These are phyloP conservation scores for Candida sp. DNA, from an alignment of 1,139 yeast genomes.

Conservation along the genomic window DNA sequence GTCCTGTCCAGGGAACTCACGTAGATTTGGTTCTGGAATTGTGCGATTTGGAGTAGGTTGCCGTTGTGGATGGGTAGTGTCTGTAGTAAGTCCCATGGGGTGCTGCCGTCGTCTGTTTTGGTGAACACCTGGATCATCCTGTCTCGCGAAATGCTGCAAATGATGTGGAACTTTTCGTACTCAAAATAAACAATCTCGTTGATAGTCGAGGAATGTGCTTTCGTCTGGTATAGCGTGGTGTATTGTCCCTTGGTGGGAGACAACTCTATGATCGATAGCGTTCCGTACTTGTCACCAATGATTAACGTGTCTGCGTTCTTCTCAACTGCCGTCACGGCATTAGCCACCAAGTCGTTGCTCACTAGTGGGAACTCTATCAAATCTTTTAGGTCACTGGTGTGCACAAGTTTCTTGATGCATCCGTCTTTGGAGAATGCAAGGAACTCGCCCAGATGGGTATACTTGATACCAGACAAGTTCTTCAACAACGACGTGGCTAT, in stretches of 20 bases:
- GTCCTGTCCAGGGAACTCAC: constrained; percentile 67
- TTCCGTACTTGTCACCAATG: constrained; percentile 55
- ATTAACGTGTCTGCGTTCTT: constrained; percentile 25
- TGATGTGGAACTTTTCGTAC: constrained; percentile 24
- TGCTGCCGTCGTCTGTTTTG: constrained; percentile 11
- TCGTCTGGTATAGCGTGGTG: constrained; percentile 22
- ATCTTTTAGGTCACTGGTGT: constrained; percentile 14
- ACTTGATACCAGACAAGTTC: constrained; percentile 40
- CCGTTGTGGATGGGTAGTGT: constrained; percentile 64
- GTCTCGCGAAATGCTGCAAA: constrained; percentile 59
- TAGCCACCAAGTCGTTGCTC: constrained; percentile 28
- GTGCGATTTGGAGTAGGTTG: constrained; percentile 44
- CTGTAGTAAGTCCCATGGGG: constrained; percentile 55
- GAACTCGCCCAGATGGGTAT: constrained; percentile 27
- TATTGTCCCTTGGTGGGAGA: constrained; percentile 12
- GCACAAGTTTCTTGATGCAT: constrained; percentile 25
- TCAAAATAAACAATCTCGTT: constrained; percentile 45
- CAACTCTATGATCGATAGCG: constrained; percentile 25
- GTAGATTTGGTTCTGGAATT: constrained; percentile 36
- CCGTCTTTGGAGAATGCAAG: constrained; percentile 49
- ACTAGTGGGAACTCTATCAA: constrained; percentile 25
- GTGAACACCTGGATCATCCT: constrained; percentile 61
- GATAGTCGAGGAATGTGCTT: constrained; percentile 55
- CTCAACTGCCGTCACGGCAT: constrained; percentile 32
- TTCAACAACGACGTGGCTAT: constrained; percentile 39